Evolutionary conservation across 805 yeast genomes (phyloP), one percentile per base, ranked within the genome.

Genomic region (Nakazawaea molendinolei): DNA sequence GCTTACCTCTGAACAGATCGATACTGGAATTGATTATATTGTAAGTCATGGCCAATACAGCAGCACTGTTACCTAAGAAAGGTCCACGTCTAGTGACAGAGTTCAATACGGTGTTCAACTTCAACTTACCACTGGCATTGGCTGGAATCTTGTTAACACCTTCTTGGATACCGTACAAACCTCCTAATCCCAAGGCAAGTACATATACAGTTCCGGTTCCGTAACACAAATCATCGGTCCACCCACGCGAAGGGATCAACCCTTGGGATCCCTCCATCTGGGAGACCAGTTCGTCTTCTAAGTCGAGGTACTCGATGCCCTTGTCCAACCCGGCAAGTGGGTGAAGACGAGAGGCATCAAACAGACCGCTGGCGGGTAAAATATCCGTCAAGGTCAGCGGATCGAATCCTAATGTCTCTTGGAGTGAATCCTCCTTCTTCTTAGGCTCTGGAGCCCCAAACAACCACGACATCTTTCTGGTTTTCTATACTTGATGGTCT

Each of bases 171-270:
- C 98, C 98, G 51, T 77, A 81, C 10, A 79, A 62, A 42, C 98
- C 98, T 61, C 98, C 98, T 29, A 76, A 42, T 23, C 95, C 95
- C 46, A 92, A 70, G 28, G 95, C 95, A 22, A 83, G 49, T 47
- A 92, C 69, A 56, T 92, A 92, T 35, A 87, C 86, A 5, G 95
- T 79, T 61, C 98, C 98, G 8, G 97, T 83, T 49, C 98, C 98
- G 61, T 92, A 92, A 72, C 97, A 87, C 46, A 92, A 71, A 64
- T 92, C 97, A 59, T 92, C 98, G 12, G 87, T 74, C 95, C 96
- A 92, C 49, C 95, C 95, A 65, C 97, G 79, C n/a, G 95, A 83
- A 19, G 98, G 96, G 44, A 92, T 73, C 41, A 90, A 57, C 40
- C 96, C 95, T 53, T 85, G 86, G 2, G 95, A 76, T 26, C 95